Percentiles rank a stretch among this genome's conserved stretches.
Evolutionary conservation across 2,329 filamentous ascomycete genomes (phyloP).

Genomic region (Calonectria honghensis): DNA sequence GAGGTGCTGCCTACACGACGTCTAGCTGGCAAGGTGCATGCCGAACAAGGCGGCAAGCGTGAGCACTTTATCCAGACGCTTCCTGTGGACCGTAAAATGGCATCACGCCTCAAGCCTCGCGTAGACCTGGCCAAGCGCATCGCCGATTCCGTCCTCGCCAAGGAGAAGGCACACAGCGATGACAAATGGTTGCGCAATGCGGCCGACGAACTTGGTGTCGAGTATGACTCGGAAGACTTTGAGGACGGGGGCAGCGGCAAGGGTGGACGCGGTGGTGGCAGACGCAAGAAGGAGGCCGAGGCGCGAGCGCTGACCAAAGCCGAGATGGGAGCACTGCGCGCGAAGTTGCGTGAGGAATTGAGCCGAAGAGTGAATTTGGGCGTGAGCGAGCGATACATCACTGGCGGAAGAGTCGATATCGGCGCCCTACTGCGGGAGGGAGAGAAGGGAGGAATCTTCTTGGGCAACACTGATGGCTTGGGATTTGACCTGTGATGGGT

Average conservation of each 20-base stretch:
- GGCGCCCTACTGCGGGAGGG: constrained; percentile 80
- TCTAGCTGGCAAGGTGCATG: constrained; percentile 91
- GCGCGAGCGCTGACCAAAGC: constrained; percentile 81
- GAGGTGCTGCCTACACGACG: constrained; percentile 90
- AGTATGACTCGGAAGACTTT: constrained; percentile 93
- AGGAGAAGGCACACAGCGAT: constrained; percentile 89
- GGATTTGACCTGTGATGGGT: constrained; percentile 54
- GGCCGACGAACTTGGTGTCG: constrained; percentile 94
- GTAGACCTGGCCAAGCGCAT: constrained; percentile 90
- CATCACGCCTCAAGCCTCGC: constrained; percentile 84
- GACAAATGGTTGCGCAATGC: constrained; percentile 89
- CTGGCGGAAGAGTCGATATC: constrained; percentile 88
- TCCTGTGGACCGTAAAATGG: constrained; percentile 87
- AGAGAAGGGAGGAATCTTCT: constrained; percentile 67
- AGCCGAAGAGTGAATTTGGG: constrained; percentile 87
- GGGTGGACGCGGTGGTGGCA: constrained; percentile 81
- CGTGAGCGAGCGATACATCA: constrained; percentile 90
- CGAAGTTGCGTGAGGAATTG: constrained; percentile 83
- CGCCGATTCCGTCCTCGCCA: constrained; percentile 87
- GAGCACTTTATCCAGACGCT: constrained; percentile 86
- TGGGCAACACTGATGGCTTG: constrained; percentile 64
- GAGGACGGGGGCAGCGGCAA: constrained; percentile 79
- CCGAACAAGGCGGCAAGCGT: constrained; percentile 70
- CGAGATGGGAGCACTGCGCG: constrained; percentile 81
- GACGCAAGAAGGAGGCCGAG: constrained; percentile 85